Conservation (phyloP, 2,329 filamentous ascomycete species). For the Stemphylium beticola region DNA sequence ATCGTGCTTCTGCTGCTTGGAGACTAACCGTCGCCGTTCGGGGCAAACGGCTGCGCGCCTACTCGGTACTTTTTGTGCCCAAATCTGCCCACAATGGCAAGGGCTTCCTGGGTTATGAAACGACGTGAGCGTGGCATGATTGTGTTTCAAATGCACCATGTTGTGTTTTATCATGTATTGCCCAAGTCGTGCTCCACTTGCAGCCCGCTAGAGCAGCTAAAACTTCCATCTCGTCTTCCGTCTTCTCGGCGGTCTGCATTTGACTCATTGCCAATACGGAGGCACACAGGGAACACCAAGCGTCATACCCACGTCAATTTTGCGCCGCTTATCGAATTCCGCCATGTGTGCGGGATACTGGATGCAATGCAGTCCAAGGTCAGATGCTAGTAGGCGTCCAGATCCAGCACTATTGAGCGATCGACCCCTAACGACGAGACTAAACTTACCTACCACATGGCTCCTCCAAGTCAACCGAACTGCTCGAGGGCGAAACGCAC, state of each 20-base stretch:
- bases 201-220: conserved; percentile 1
- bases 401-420: conserved; percentile 5
- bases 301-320: conserved; percentile 9
- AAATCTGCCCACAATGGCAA: conserved; percentile 6
- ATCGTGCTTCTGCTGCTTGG: background rate
- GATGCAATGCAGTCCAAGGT: background rate
- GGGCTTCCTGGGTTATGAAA: conserved; percentile 21
- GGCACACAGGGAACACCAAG: background rate
- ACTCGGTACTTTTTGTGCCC: conserved; percentile 20
- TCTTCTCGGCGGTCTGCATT: conserved; percentile 2
- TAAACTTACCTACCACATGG: conserved; percentile 4
- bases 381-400: conserved; percentile 3
- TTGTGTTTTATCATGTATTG: conserved; percentile 28
- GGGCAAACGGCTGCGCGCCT: conserved; percentile 14
- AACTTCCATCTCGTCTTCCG: background rate
- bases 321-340: background rate
- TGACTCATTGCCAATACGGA: background rate
- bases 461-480: conserved; percentile 3
- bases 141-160: conserved; percentile 30
- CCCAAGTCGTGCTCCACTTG: conserved; percentile 6
- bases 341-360: conserved; percentile 3
- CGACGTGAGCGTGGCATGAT: conserved; percentile 25
- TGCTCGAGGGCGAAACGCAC: conserved; percentile 2
- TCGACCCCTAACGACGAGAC: conserved; percentile 2
- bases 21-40: conserved; percentile 4